Base-by-base conservation (phyloP, 164 flowering plant genomes). In the Akebia trifoliata region DNA sequence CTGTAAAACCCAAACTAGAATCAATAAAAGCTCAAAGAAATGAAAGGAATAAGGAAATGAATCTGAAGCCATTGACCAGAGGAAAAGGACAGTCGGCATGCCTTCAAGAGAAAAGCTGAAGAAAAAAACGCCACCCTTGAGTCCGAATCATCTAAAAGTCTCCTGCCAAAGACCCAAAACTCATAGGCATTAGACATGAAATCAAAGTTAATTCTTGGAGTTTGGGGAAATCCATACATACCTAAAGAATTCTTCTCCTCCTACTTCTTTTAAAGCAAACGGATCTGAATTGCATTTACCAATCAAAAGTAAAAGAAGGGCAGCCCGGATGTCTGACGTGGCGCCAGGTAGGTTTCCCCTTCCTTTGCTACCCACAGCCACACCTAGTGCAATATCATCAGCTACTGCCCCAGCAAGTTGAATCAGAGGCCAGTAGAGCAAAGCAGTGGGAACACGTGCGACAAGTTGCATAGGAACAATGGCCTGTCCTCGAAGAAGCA, bases 331-430 rank as follows among this genome's bases (percentile, higher is more conserved):
- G 60, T 94, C 99, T 25, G 99, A 88, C 40, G 93, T 77, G 50
- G 97, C 87, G 66, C 99, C 99, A 29, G 99, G 93, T 35, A 86
- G 65, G 72, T 86, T 90, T 50, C 96, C 99, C 63, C 91, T 85
- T 65, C 96, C 99, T 76, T 90, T 83, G 79, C 96, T 94, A 57
- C 99, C 99, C 59, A 94, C 99, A 63, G 99, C 90, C 61, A 94
- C 91, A 50, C 99, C 97, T 31, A 88, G 71, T 25, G 96, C 86
- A 57, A 90, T 82, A 68, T 90, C 83, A 67, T 94, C 99, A 36
- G 99, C 81, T 54, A 90, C 93, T 45, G 97, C 99, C 61, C 88
- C 81, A 66, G 99, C 99, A 66, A 94, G 95, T 70, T 94, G 99
- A 75, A 94, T 94, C 75, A 94, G 67, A 17, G 99, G 99, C 99